A percentile compares a stretch with the other conserved stretches of the same genome.
Evolutionary conservation across 2,329 filamentous ascomycete species (phyloP).

Genomic region (Lecanicillium sp.): DNA sequence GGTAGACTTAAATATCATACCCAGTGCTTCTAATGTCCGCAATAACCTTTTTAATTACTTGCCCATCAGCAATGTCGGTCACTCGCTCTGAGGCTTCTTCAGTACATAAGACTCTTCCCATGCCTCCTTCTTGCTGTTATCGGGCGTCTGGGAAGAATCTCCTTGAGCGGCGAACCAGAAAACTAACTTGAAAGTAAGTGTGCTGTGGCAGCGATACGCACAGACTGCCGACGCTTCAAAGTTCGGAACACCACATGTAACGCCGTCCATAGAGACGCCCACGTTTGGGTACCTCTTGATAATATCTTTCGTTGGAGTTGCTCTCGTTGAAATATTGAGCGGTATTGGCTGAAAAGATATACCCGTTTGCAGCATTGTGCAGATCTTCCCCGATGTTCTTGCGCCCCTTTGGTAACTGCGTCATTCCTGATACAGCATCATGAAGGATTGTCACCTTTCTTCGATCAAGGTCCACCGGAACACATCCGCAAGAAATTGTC

Average conservation of each 20-base stretch:
- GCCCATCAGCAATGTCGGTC: constrained; percentile 15
- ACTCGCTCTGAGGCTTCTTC: constrained; percentile 14
- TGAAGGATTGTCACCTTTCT: constrained; percentile 32
- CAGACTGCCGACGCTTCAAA: constrained; percentile 28
- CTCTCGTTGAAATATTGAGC: constrained; percentile 33
- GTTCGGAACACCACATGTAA: constrained; percentile 22
- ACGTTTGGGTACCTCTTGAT: constrained; percentile 4
- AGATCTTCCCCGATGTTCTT: constrained; percentile 38
- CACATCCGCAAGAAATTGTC: constrained; percentile 38
- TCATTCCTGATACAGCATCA: constrained; percentile 33
- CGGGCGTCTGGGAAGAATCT: constrained; percentile 17
- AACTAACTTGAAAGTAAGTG: constrained; percentile 27
- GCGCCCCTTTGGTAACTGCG: constrained; percentile 39
- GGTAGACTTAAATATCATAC: constrained; percentile 14
- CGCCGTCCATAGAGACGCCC: constrained; percentile 8
- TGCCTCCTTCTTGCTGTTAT: constrained; percentile 19
- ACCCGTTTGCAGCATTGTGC: constrained; percentile 35
- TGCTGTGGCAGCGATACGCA: constrained; percentile 25
- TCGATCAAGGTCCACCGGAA: constrained; percentile 29
- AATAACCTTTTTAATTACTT: constrained; percentile 19
- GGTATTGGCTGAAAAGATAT: constrained; percentile 28
- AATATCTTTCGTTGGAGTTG: constrained; percentile 22
- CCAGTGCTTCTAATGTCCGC: constrained; percentile 17
- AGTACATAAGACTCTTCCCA: constrained; percentile 18
- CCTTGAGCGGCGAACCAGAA: constrained; percentile 30